phyloP scores from a whole-genome alignment of 805 yeast genomes.

The Sugiyamaella floridensis region DNA sequence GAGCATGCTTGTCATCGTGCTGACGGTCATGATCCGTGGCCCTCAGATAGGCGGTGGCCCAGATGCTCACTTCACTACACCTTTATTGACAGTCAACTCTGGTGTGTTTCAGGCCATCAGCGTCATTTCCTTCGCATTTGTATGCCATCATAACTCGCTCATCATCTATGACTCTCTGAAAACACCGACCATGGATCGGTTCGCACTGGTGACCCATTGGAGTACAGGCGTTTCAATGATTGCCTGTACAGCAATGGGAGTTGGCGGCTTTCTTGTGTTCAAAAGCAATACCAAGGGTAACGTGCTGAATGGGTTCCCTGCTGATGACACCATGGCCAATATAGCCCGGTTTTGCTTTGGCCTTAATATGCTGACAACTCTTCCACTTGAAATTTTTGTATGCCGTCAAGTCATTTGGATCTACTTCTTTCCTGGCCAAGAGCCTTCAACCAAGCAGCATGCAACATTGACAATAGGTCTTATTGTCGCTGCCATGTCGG shows the following conservation, averaged over 20 bases:
- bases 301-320: conserved; percentile 77
- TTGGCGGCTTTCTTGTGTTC: conserved; percentile 70
- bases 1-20: conserved; percentile 74
- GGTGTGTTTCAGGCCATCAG: conserved; percentile 82
- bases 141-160: conserved; percentile 91
- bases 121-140: conserved; percentile 92
- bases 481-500: conserved; percentile 63
- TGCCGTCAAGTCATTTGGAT: conserved; percentile 81
- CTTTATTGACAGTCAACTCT: conserved; percentile 44
- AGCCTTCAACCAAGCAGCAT: conserved; percentile 38
- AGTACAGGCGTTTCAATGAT: conserved; percentile 76
- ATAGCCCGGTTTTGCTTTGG: conserved; percentile 89
- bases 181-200: conserved; percentile 68
- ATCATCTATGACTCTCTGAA: conserved; percentile 80
- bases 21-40: conserved; percentile 66
- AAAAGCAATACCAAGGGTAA: conserved; percentile 79
- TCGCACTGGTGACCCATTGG: conserved; percentile 71
- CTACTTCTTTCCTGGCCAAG: conserved; percentile 34
- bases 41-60: conserved; percentile 43
- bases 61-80: conserved; percentile 42
- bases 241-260: conserved; percentile 70
- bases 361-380: conserved; percentile 82
- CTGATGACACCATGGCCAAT: conserved; percentile 66
- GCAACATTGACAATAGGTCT: conserved; percentile 56
- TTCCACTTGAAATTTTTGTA: conserved; percentile 86